A percentile compares a stretch with the other conserved stretches of the same genome.
These are phyloP conservation scores for Amyloporia xantha DNA, from an alignment of 768 basidiomycete genomes.

Conservation along the genomic window DNA sequence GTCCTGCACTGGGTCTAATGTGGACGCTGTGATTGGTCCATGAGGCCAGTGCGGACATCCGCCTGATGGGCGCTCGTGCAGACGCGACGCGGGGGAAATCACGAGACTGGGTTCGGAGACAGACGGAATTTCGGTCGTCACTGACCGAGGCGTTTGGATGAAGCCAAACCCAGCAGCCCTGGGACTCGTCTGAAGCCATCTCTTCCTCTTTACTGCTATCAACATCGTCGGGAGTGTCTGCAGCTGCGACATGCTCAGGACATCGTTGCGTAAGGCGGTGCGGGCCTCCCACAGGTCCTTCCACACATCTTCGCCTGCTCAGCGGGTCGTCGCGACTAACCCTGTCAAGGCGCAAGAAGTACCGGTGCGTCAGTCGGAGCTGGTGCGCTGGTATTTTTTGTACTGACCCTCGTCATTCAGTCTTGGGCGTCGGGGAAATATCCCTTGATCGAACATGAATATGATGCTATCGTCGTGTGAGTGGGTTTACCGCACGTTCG, in stretches of 20 bases:
- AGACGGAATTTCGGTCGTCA: slow-evolving; percentile 18
- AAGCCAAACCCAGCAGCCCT: slow-evolving; percentile 6
- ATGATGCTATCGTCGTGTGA: slow-evolving; percentile 97
- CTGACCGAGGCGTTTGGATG: slow-evolving; percentile 10
- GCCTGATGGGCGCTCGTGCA: background rate
- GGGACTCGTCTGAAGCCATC: slow-evolving; percentile 3
- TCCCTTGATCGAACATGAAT: slow-evolving; percentile 97
- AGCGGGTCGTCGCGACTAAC: slow-evolving; percentile 60
- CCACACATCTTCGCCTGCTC: slow-evolving; percentile 52
- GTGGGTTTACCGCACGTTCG: slow-evolving; percentile 26
- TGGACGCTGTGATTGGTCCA: background rate
- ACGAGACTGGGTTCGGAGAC: slow-evolving; percentile 19
- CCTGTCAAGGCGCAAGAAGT: slow-evolving; percentile 80
- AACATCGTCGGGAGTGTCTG: slow-evolving; percentile 12
- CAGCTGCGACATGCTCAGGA: slow-evolving; percentile 50
- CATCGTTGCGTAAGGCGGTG: slow-evolving; percentile 50
- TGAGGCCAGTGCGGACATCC: background rate
- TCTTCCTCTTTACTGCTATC: slow-evolving; percentile 3
- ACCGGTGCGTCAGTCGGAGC: slow-evolving; percentile 42
- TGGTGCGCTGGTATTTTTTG: background rate
- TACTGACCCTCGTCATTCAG: slow-evolving; percentile 27
- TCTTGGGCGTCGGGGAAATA: slow-evolving; percentile 85
- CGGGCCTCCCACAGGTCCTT: slow-evolving; percentile 51
- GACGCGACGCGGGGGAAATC: slow-evolving; percentile 10
- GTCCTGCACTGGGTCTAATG: too few relatives aligned